Evolutionary conservation across 1,284 basidiomycete genomes (phyloP).

Genomic region (Moesziomyces parantarcticus): DNA sequence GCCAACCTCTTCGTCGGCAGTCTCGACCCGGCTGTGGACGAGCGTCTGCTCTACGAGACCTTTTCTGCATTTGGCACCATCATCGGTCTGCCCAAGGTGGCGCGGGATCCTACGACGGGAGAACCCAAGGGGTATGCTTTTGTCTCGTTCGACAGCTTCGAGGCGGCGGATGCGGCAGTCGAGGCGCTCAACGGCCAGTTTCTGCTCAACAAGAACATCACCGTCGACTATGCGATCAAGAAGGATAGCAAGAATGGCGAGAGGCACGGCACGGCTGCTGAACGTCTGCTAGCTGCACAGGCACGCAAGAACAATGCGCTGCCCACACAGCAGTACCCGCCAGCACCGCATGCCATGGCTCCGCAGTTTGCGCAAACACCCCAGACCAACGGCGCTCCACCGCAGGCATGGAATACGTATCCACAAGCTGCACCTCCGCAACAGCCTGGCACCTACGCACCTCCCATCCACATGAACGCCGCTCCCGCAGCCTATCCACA

Average conservation of each 20-base stretch:
- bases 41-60: conserved; percentile 90
- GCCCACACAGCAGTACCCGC: conserved; percentile 69
- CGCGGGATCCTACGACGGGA: conserved; percentile 84
- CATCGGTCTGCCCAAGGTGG: conserved; percentile 93
- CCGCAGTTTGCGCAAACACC: conserved; percentile 4
- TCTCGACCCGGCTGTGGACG: conserved; percentile 92
- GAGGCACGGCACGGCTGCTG: conserved; percentile 92
- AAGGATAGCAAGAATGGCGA: conserved; percentile 98
- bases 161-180: conserved; percentile 93
- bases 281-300: conserved; percentile 91
- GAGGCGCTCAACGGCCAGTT: conserved; percentile 97
- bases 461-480: conserved; percentile 28
- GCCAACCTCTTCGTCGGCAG: conserved; percentile 97
- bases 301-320: conserved; percentile 93
- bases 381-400: too few species aligned
- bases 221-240: conserved; percentile 97
- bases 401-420: conserved; percentile 13
- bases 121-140: conserved; percentile 96
- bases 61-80: conserved; percentile 94
- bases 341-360: conserved; percentile 10
- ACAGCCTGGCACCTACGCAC: conserved; percentile 9
- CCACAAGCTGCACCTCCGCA: conserved; percentile 8
- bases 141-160: conserved; percentile 95
- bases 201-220: conserved; percentile 96
- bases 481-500: conserved; percentile 24